Base-by-base conservation (phyloP, 495 filamentous ascomycete genomes). In the Neurospora sp. region DNA sequence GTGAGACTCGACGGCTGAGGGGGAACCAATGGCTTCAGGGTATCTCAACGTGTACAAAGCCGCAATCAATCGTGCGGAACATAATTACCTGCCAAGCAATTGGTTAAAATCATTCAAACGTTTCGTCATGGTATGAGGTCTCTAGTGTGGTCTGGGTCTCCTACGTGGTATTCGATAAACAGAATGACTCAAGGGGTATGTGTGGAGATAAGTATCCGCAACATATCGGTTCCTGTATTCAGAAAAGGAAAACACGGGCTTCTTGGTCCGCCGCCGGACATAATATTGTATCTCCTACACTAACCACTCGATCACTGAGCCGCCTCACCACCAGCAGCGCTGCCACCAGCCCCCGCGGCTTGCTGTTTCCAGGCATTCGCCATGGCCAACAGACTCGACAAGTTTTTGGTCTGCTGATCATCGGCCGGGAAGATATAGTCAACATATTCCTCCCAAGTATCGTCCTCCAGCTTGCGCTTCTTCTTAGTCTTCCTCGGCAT, bases 391-490 rank as follows among this genome's bases (percentile, higher is more conserved):
- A 98, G 82, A 78, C 92, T 93, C 37, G 92, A 92, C 79, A 98
- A 85, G 74, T 93, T 93, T 74, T 91, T 92, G 73, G 93, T 91
- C 76, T 92, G 91, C 83, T 93, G 88, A 83, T 98, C 95, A 86
- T 98, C 96, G 9, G 94, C 95, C 6, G 96, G 96, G 90, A 99
- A 99, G 69, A 98, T 88, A 80, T 95, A 98, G 81, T 98, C 96
- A 86, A 95, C 89, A 81, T 97, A 99, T 84, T 99, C 96, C 87
- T 99, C 96, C 86, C 93, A 98, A 23, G 89, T 91, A 80, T 97
- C 95, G 84, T 98, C 95, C 80, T 97, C 95, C 83, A 98, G 80
- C 89, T 91, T 95, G 82, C 96, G 90, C 77, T 94, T 88, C 88
- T 96, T 96, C 90, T 97, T 99, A 81, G 93, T 92, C 80, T 90